phyloP scores from a whole-genome alignment of 1,284 basidiomycete species.

The Coniferiporia weirii region DNA sequence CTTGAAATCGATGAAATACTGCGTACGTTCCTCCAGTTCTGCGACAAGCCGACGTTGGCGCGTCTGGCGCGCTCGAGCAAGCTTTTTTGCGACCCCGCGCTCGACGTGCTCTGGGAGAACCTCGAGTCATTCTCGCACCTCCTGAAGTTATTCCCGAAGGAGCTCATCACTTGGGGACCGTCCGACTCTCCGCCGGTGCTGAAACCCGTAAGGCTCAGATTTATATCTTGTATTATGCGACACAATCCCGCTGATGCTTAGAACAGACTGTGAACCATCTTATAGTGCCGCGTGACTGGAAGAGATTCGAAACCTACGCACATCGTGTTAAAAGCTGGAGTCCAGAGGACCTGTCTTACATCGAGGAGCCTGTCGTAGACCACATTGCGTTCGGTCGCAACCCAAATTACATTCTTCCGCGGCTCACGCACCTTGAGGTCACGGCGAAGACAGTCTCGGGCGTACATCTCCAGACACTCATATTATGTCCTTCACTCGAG shows the following conservation, averaged over 20 bases:
- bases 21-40: conserved; percentile 7
- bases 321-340: conserved; percentile 14
- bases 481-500: conserved; percentile 15
- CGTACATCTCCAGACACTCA: conserved; percentile 16
- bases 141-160: conserved; percentile 8
- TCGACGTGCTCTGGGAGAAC: conserved; percentile 16
- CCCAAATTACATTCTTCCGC: conserved; percentile 15
- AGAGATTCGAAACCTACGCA: conserved; percentile 14
- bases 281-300: conserved; percentile 19
- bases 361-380: conserved; percentile 17
- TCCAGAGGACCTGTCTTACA: conserved; percentile 16
- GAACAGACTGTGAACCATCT: conserved; percentile 14
- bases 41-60: conserved; percentile 14
- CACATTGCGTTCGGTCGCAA: conserved; percentile 16
- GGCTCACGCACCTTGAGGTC: conserved; percentile 16
- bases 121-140: conserved; percentile 15
- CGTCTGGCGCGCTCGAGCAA: conserved; percentile 15
- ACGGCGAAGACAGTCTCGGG: conserved; percentile 14
- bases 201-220: conserved; percentile 10
- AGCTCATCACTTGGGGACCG: conserved; percentile 8
- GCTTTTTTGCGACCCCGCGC: conserved; percentile 12
- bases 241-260: background rate
- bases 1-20: conserved; percentile 15
- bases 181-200: background rate
- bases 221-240: background rate